phyloP scores from a whole-genome alignment of 2,329 filamentous ascomycete genomes.

The Ophiosphaerella narmari region DNA sequence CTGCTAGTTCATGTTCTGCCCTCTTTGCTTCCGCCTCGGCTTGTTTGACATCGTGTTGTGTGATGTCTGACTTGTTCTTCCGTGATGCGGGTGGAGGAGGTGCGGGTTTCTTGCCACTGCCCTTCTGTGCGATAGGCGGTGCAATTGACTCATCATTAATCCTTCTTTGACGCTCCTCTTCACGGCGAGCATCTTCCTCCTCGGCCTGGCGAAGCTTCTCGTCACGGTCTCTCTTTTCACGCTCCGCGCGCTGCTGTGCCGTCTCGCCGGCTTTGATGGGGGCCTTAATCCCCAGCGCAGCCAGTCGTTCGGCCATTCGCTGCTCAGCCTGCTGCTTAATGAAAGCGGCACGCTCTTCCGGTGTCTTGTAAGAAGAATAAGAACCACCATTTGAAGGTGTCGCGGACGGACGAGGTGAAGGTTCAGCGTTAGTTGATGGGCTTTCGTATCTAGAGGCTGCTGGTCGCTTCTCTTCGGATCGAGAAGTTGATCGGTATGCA shows the following conservation, averaged over 20 bases:
- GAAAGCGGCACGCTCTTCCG: slow-evolving; percentile 91
- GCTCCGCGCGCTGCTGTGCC: slow-evolving; percentile 80
- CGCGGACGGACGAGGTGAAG: slow-evolving; percentile 61
- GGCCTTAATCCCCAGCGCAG: slow-evolving; percentile 87
- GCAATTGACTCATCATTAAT: slow-evolving; percentile 75
- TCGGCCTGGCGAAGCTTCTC: slow-evolving; percentile 88
- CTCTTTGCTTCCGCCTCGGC: slow-evolving; percentile 61
- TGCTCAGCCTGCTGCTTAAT: slow-evolving; percentile 97
- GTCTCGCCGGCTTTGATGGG: slow-evolving; percentile 80
- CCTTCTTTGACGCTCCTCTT: slow-evolving; percentile 82
- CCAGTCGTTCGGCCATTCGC: slow-evolving; percentile 93
- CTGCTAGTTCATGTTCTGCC: slow-evolving; percentile 60
- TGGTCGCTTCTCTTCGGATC: slow-evolving; percentile 40
- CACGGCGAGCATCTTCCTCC: slow-evolving; percentile 87
- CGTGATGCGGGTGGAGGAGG: slow-evolving; percentile 74
- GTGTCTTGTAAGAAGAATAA: slow-evolving; percentile 84
- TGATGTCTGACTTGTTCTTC: slow-evolving; percentile 64
- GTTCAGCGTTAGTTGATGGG: slow-evolving; percentile 49
- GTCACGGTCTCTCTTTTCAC: slow-evolving; percentile 84
- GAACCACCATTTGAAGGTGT: slow-evolving; percentile 63
- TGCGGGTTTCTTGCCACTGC: slow-evolving; percentile 58
- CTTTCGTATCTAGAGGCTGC: slow-evolving; percentile 55
- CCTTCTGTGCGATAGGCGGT: slow-evolving; percentile 59
- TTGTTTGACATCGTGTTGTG: slow-evolving; percentile 61
- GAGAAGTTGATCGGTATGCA: slow-evolving; percentile 48